Evolutionary conservation across 2,329 filamentous ascomycete species (phyloP).

Genomic region (Rugonectria rugulosa): DNA sequence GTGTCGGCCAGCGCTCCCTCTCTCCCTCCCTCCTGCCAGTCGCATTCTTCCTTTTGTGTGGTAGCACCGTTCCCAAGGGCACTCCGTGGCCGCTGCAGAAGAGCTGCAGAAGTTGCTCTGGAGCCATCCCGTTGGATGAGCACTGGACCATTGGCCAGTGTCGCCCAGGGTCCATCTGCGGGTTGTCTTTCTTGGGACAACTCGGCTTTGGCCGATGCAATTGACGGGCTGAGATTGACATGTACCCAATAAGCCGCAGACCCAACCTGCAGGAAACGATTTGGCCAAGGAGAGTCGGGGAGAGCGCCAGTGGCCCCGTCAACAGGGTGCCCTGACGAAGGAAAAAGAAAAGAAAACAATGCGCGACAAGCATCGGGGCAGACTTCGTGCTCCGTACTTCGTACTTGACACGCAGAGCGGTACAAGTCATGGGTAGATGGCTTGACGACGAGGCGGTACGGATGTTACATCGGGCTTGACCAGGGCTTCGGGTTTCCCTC

Average conservation of each 20-base stretch:
- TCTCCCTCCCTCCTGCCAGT: constrained; percentile 23
- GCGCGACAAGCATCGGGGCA: no score
- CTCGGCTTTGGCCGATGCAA: constrained; percentile 38
- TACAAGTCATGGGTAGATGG: not conserved
- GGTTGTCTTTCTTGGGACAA: constrained; percentile 29
- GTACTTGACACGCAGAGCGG: no score
- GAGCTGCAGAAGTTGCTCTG: not conserved
- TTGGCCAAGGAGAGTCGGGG: constrained; percentile 22
- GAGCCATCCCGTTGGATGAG: constrained; percentile 18
- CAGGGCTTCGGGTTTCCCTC: constrained; percentile 16
- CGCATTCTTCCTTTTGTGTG: constrained; percentile 14
- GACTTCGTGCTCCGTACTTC: no score
- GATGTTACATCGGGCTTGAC: not conserved
- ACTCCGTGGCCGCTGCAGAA: constrained; percentile 12
- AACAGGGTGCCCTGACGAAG: constrained; percentile 14
- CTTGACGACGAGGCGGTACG: no score
- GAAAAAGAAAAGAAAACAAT: constrained; percentile 2
- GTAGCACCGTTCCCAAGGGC: constrained; percentile 5
- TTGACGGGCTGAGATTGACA: constrained; percentile 25
- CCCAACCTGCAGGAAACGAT: constrained; percentile 28
- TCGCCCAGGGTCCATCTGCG: constrained; percentile 34
- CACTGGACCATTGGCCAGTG: constrained; percentile 18
- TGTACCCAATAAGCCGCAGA: constrained; percentile 36
- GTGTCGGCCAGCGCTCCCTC: constrained; percentile 22
- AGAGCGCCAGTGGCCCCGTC: constrained; percentile 16